Conservation (phyloP, 2,329 filamentous ascomycete species). For the Diaporthe vexans region DNA sequence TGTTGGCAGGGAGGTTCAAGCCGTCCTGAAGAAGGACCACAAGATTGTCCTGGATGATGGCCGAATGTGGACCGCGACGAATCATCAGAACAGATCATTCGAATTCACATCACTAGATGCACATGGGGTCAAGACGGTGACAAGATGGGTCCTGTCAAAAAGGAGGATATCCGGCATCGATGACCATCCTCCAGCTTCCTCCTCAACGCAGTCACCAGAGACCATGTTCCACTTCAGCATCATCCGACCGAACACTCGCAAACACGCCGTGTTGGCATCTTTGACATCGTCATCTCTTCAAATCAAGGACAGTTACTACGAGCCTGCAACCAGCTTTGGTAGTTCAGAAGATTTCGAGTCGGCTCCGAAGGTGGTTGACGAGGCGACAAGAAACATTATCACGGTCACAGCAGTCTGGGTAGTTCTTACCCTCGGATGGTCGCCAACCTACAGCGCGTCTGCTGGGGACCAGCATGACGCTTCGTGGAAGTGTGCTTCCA, state of each 20-base stretch:
- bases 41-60: constrained; percentile 32
- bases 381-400: constrained; percentile 24
- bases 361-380: constrained; percentile 11
- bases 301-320: constrained; percentile 34
- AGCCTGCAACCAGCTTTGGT: constrained; percentile 1
- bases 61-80: constrained; percentile 17
- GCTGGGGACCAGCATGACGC: not conserved
- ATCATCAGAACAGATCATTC: constrained; percentile 24
- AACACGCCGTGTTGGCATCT: constrained; percentile 35
- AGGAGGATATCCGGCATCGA: constrained; percentile 6
- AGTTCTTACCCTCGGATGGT: constrained; percentile 36
- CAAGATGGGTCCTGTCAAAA: constrained; percentile 32
- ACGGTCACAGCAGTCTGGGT: constrained; percentile 34
- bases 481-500: constrained; percentile 8
- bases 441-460: constrained; percentile 19
- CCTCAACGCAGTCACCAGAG: not conserved
- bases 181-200: not conserved
- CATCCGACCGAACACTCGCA: constrained; percentile 26
- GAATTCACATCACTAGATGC: constrained; percentile 21
- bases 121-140: not conserved
- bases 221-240: constrained; percentile 35
- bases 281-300: constrained; percentile 23
- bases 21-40: constrained; percentile 28
- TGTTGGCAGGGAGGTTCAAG: constrained; percentile 1
- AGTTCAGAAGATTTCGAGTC: constrained; percentile 8